Percentiles rank a stretch among this genome's conserved stretches.
Evolutionary conservation across 1,139 yeast genomes (phyloP).

Genomic region (Saccharomyces hybrid): DNA sequence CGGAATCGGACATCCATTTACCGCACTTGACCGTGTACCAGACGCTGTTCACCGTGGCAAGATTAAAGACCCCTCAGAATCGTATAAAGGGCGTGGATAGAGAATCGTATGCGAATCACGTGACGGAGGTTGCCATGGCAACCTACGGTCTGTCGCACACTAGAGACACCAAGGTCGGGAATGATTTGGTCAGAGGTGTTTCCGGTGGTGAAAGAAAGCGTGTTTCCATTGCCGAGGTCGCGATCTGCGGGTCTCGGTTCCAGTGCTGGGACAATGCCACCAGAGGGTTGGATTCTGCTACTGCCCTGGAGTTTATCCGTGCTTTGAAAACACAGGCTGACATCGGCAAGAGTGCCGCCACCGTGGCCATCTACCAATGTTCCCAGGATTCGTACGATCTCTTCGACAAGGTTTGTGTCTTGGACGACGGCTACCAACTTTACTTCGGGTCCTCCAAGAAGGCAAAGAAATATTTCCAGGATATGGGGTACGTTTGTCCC

Average conservation of each 20-base stretch:
- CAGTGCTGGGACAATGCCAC: constrained; percentile 73
- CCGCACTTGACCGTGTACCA: constrained; percentile 68
- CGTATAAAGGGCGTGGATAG: constrained; percentile 53
- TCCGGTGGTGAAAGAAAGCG: constrained; percentile 82
- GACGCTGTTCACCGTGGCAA: constrained; percentile 58
- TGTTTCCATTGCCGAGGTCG: constrained; percentile 66
- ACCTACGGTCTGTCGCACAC: constrained; percentile 66
- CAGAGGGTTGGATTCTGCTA: constrained; percentile 69
- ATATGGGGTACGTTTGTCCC: constrained; percentile 68
- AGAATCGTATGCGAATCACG: constrained; percentile 49
- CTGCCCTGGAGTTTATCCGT: constrained; percentile 64
- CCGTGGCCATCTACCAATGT: constrained; percentile 76
- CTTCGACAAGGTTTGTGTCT: constrained; percentile 64
- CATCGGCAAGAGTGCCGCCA: constrained; percentile 49
- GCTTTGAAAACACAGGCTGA: constrained; percentile 59
- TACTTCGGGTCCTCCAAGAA: constrained; percentile 56
- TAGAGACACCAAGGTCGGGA: constrained; percentile 58
- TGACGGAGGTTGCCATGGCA: constrained; percentile 64
- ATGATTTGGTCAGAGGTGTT: constrained; percentile 64
- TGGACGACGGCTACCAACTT: constrained; percentile 73
- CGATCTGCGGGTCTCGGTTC: constrained; percentile 52
- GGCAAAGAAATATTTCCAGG: constrained; percentile 53
- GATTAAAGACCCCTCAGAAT: constrained; percentile 57
- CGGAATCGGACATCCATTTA: constrained; percentile 64
- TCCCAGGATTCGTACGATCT: constrained; percentile 69